Base-by-base conservation (phyloP, 768 basidiomycete genomes). In the Amanita pallidorosea region DNA sequence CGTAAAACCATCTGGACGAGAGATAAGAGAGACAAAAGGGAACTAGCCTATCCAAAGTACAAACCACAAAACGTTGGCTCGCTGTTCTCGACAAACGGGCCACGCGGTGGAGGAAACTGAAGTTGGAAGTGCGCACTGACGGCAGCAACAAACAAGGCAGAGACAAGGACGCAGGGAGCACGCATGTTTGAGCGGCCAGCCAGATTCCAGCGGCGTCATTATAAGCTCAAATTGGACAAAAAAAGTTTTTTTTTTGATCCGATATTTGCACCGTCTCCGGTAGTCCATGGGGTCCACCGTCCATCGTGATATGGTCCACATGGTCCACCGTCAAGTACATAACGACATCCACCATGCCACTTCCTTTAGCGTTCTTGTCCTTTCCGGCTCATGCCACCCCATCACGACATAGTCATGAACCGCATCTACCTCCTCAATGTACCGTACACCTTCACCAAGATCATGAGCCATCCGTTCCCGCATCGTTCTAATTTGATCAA, bases 81-180 rank as follows among this genome's bases (percentile, higher is more conserved):
- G 12, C 67, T 58, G 44, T 71, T 68, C 35, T 78, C 72, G 45
- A 76, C 76, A 61, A 89, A 89, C 0, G 60, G 63, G 1, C 88
- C 88, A 51, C 88, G 74, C 31, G 85, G 80, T 5, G 69, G 60
- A 20, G 88, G 88, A 59, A 79, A 89, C 54, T 80, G 72, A 37
- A 92, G 71, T 45, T 77, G 77, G 66, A 89, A 90, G 64, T 92
- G 88, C 15, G 85, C 87, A 41, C 70, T 66, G 13, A 69, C 79
- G 33, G 69, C 64, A n/a, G 71, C 67, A 27, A 76, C 53, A 34
- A 51, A 62, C 55, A 18, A 60, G 56, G 44, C 53, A 51, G 53
- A 38, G 20, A 51, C 25, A 27, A 50, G 23, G 7, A 53, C 4
- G 37, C 41, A 17, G 29, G 23, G 23, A 43, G 29, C 15, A n/a